These are phyloP conservation scores for Asterophora lycoperdoides DNA, from an alignment of 768 basidiomycete genomes.

Conservation along the genomic window DNA sequence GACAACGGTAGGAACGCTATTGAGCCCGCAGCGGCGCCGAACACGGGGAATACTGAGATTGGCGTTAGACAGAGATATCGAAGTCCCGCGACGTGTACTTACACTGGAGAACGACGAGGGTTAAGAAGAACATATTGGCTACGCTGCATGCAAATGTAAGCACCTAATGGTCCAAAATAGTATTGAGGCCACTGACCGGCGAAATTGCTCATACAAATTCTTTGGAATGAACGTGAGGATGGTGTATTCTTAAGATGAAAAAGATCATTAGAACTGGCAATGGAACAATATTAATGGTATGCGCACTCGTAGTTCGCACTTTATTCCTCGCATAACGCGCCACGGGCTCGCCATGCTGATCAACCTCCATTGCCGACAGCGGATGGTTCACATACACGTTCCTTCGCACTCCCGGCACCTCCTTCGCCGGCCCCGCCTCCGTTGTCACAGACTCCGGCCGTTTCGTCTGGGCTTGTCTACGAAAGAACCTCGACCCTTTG, in stretches of 20 bases:
- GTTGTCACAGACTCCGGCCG: constrained; percentile 31
- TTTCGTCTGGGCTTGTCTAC: constrained; percentile 42
- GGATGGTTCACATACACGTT: constrained; percentile 81
- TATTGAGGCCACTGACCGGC: constrained; percentile 49
- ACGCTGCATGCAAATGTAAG: constrained; percentile 40
- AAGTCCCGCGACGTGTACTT: constrained; percentile 16
- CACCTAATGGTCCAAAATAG: background rate
- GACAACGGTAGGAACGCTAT: constrained; percentile 81
- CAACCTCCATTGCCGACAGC: constrained; percentile 59
- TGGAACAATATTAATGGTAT: background rate
- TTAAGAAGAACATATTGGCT: constrained; percentile 91
- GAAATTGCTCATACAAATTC: constrained; percentile 93
- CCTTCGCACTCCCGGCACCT: constrained; percentile 51
- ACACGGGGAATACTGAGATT: constrained; percentile 75
- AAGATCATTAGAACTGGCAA: constrained; percentile 1
- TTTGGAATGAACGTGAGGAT: constrained; percentile 87
- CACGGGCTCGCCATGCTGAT: constrained; percentile 69
- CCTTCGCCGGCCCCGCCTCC: constrained; percentile 30
- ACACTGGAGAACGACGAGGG: constrained; percentile 79
- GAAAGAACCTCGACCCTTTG: constrained; percentile 59
- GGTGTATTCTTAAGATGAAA: constrained; percentile 68
- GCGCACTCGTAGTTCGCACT: constrained; percentile 89
- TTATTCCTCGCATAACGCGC: constrained; percentile 87
- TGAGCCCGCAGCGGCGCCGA: constrained; percentile 81
- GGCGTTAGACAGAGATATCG: background rate